Evolutionary conservation across 2,329 filamentous ascomycete genomes (phyloP).

Genomic region (Scedosporium aurantiacum): DNA sequence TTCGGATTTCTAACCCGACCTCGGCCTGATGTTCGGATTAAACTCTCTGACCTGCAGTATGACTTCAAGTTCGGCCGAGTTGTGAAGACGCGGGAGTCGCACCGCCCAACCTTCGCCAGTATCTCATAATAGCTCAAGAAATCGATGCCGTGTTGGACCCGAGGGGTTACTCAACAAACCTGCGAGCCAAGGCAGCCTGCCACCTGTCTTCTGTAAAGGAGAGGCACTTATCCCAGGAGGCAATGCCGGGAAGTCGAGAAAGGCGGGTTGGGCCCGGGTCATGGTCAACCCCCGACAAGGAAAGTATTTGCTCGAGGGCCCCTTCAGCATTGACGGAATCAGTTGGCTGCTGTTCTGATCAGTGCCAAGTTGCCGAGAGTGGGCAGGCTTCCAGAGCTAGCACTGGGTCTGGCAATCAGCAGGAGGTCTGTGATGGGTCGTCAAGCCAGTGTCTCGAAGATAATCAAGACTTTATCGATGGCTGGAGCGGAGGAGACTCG

Average conservation of each 20-base stretch:
- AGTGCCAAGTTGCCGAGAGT: conserved; percentile 55
- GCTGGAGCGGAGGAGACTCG: conserved; percentile 19
- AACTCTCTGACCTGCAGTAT: no score
- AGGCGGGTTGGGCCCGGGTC: conserved; percentile 79
- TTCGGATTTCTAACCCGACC: no score
- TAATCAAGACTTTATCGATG: conserved; percentile 57
- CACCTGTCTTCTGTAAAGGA: conserved; percentile 74
- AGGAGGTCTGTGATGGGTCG: conserved; percentile 71
- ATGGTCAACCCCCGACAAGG: conserved; percentile 66
- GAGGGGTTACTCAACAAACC: not conserved
- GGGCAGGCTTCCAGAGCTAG: conserved; percentile 69
- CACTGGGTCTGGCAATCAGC: conserved; percentile 72
- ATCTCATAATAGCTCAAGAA: no score
- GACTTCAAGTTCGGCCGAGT: no score
- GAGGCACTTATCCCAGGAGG: conserved; percentile 57
- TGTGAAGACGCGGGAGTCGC: no score
- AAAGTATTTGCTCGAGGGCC: conserved; percentile 76
- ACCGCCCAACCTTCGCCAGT: no score
- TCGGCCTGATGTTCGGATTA: no score
- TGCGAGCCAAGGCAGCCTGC: not conserved
- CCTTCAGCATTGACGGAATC: conserved; percentile 75
- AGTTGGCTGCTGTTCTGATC: conserved; percentile 63
- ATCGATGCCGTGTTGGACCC: not conserved
- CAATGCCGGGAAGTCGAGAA: conserved; percentile 56
- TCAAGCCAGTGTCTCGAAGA: conserved; percentile 63